Evolutionary conservation across 2,329 filamentous ascomycete species (phyloP).

Genomic region (Aureobasidium sp.): DNA sequence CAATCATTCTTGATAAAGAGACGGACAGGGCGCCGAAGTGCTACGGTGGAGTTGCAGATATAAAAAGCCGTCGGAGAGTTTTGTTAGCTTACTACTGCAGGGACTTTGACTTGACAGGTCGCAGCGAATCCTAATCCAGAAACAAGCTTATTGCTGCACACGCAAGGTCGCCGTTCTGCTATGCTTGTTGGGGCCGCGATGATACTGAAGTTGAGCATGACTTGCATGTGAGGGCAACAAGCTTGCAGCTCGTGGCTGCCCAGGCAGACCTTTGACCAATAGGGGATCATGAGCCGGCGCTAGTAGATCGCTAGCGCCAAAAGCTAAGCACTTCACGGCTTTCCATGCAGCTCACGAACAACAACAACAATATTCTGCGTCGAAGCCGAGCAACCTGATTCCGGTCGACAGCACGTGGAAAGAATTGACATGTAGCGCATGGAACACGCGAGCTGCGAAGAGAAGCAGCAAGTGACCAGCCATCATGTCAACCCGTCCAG

Average conservation of each 20-base stretch:
- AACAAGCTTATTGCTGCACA: background rate
- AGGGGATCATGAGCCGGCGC: background rate
- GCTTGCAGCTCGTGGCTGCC: background rate
- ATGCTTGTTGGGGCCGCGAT: background rate
- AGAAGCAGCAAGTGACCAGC: background rate
- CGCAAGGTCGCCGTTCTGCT: background rate
- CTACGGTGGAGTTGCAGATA: background rate
- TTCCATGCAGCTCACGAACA: background rate
- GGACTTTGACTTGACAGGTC: background rate
- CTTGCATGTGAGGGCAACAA: background rate
- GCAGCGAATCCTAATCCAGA: background rate
- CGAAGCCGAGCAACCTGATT: background rate
- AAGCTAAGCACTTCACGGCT: background rate
- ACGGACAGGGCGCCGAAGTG: background rate
- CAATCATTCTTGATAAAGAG: background rate
- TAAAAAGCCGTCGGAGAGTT: background rate
- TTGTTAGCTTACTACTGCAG: background rate
- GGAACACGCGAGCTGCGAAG: background rate
- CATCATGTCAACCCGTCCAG: constrained; percentile 23
- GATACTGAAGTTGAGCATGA: background rate
- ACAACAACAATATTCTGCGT: background rate
- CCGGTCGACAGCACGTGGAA: background rate
- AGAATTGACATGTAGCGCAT: constrained; percentile 10
- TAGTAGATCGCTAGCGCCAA: background rate
- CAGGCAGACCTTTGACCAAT: background rate